phyloP scores from a whole-genome alignment of 2,329 filamentous ascomycete species.

The Colletotrichum aenigma region DNA sequence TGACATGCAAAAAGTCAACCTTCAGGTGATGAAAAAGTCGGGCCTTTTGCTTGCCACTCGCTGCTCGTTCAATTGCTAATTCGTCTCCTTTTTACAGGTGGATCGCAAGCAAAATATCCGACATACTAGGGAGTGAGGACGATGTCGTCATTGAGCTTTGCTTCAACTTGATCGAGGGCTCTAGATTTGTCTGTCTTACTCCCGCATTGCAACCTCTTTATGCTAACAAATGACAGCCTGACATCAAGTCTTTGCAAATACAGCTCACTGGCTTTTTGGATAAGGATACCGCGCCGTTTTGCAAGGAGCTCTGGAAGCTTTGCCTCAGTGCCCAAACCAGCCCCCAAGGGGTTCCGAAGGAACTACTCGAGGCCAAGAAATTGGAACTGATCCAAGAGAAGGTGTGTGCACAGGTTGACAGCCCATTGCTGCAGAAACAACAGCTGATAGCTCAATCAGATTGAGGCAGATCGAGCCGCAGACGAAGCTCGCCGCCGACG shows the following conservation, averaged over 20 bases:
- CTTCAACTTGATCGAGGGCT: constrained; percentile 72
- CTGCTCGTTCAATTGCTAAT: constrained; percentile 1
- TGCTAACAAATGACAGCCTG: constrained; percentile 65
- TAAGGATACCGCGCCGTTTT: constrained; percentile 87
- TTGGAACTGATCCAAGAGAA: constrained; percentile 93
- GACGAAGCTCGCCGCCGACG: constrained; percentile 75
- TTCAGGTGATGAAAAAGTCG: constrained; percentile 97
- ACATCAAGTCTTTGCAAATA: constrained; percentile 95
- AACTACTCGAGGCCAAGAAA: constrained; percentile 95
- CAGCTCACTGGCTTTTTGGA: constrained; percentile 94
- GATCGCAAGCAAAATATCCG: constrained; percentile 87
- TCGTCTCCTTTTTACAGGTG: constrained; percentile 64
- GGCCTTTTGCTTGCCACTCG: not conserved
- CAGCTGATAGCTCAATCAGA: constrained; percentile 49
- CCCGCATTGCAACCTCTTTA: not conserved
- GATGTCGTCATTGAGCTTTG: constrained; percentile 93
- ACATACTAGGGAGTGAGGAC: constrained; percentile 90
- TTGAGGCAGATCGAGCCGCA: constrained; percentile 81
- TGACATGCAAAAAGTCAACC: constrained; percentile 95
- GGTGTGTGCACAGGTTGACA: constrained; percentile 51
- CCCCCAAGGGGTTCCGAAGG: constrained; percentile 90
- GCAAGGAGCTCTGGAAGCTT: constrained; percentile 91
- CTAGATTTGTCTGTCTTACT: constrained; percentile 69
- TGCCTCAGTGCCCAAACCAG: constrained; percentile 89
- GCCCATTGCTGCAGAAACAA: not conserved